Evolutionary conservation across 768 basidiomycete species (phyloP), one percentile per base, ranked within the genome.

Genomic region (Tephrocybe sp.): DNA sequence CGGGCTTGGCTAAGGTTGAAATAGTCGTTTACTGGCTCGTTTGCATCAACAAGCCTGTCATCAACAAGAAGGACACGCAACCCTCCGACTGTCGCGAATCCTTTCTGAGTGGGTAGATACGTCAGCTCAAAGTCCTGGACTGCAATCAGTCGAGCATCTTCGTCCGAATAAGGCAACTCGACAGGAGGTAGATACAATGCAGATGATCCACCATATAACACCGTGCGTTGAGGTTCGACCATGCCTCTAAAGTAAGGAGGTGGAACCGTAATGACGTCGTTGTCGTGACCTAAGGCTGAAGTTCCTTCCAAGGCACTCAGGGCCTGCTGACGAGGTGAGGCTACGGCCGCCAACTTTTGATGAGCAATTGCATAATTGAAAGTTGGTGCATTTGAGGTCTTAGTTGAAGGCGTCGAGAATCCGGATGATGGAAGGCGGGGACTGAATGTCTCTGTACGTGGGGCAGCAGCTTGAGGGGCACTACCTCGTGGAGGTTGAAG

Each of bases 71-170:
- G 58, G 23, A 89, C 71, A n/a, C 89, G 77, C 51, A 92, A 62
- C 1, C 90, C 89, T 14, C 90, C 89, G 14, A 85, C 74, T 3
- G 71, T 71, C 20, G 72, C 68, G 62, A 87, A 87, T 0, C 91
- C 91, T 5, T 69, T 72, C 41, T 67, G 71, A 16, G 78, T 63
- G 1, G 87, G 77, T 34, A 89, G 45, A 52, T 81, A 93, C 8
- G 78, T 71, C 43, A 89, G 68, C 45, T 83, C 78, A 50, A 91
- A 89, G 17, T 83, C 77, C 59, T 79, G 78, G 7, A 72, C 73
- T 2, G 65, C 70, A 46, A 74, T 65, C 50, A 68, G 74, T 32
- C 60, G 49, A 16, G 55, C 59, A 35, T 47, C 50, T 17, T 61
- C 48, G n/a, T 44, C 22, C 31, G 52, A 51, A 16, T 50, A 49